These are phyloP conservation scores for Cyberlindnera xishuangbannaensis DNA, from an alignment of 805 yeast genomes.

Conservation along the genomic window DNA sequence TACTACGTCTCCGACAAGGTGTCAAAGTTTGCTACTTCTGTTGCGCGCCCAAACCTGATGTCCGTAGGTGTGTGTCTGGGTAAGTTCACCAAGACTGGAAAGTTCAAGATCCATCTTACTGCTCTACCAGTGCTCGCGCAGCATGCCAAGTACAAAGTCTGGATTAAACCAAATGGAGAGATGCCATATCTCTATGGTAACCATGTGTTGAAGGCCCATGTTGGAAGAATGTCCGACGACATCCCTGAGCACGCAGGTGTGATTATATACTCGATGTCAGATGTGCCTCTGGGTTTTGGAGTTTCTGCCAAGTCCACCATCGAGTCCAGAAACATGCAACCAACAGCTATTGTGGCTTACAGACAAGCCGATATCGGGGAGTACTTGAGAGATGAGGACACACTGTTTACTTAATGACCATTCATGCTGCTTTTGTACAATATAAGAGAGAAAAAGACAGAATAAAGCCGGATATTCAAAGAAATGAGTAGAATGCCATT, in stretches of 20 bases:
- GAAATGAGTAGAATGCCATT: too few relatives aligned
- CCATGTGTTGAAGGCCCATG: slow-evolving; percentile 92
- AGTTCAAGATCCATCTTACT: slow-evolving; percentile 93
- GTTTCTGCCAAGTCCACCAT: slow-evolving; percentile 87
- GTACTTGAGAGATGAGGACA: slow-evolving; percentile 95
- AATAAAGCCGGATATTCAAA: too few relatives aligned
- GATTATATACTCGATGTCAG: slow-evolving; percentile 84
- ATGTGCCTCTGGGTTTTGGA: slow-evolving; percentile 92
- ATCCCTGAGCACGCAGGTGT: slow-evolving; percentile 98
- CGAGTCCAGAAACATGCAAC: slow-evolving; percentile 83
- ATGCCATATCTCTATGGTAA: slow-evolving; percentile 98
- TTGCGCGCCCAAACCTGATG: slow-evolving; percentile 85
- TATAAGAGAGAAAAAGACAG: too few relatives aligned
- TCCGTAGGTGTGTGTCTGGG: slow-evolving; percentile 92
- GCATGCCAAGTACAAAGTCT: slow-evolving; percentile 86
- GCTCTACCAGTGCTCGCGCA: slow-evolving; percentile 76
- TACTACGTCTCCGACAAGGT: slow-evolving; percentile 83
- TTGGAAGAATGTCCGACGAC: slow-evolving; percentile 95
- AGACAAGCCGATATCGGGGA: slow-evolving; percentile 98
- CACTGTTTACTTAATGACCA: slow-evolving; percentile 65
- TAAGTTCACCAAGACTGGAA: slow-evolving; percentile 95
- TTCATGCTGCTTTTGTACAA: too few relatives aligned
- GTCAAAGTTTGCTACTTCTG: slow-evolving; percentile 84
- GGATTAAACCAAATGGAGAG: slow-evolving; percentile 97
- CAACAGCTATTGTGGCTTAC: slow-evolving; percentile 91